These are phyloP conservation scores for Spatholobus suberectus DNA, from an alignment of 306 rosid genomes.

Conservation along the genomic window DNA sequence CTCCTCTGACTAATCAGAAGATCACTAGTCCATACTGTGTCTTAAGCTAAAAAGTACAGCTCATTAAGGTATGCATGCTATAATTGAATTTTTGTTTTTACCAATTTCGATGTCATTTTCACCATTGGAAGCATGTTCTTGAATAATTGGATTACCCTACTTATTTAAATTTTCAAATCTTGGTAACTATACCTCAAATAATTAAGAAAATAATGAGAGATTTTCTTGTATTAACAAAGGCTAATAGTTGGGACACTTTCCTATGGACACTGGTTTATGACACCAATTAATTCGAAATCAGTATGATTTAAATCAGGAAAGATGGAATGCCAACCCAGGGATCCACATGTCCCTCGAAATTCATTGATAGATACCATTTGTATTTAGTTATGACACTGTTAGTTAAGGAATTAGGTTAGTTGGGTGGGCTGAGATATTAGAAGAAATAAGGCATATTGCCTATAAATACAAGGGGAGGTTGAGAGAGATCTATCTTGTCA, in stretches of 20 bases:
- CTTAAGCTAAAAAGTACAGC: constrained; percentile 41
- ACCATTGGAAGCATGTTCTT: constrained; percentile 29
- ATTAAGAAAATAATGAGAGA: background rate
- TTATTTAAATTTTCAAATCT: background rate
- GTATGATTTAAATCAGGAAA: constrained; percentile 7
- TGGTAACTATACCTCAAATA: constrained; percentile 1
- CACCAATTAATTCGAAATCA: background rate
- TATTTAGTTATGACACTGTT: background rate
- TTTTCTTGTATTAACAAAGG: background rate
- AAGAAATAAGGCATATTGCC: background rate
- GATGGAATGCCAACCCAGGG: background rate
- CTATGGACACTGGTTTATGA: background rate
- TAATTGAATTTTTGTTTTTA: constrained; percentile 5
- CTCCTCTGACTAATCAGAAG: constrained; percentile 41
- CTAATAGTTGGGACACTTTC: background rate
- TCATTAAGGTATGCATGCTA: constrained; percentile 58
- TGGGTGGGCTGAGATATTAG: background rate
- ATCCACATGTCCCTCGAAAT: background rate
- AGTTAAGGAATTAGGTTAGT: background rate
- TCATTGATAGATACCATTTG: background rate
- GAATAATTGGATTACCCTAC: background rate
- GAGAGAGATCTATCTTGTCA: background rate
- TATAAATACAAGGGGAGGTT: background rate
- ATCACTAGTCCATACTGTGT: constrained; percentile 36
- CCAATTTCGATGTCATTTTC: constrained; percentile 16